Evolutionary conservation across 2,329 filamentous ascomycete species (phyloP), one percentile per base, ranked within the genome.

Genomic region (Penicillium sp.): DNA sequence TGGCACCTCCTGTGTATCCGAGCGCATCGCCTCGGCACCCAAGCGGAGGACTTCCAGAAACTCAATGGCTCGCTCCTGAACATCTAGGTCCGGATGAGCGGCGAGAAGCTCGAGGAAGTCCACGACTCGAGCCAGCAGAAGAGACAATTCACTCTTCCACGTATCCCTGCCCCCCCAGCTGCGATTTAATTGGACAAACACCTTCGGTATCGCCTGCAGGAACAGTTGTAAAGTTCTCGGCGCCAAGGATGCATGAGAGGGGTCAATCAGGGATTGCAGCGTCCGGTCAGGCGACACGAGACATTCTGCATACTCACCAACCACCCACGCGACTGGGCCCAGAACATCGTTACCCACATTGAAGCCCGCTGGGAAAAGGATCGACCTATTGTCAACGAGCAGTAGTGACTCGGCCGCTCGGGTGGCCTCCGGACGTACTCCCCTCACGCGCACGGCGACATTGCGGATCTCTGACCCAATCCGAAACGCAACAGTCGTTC

Each of bases 31-130:
- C 72, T 98, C 93, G 1, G 84, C 83, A 2, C 89, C 89, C 39
- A 98, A 77, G 50, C 89, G 89, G 62, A 97, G 81, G 10, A 97
- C 78, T 66, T 98, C 93, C 0, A 90, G 80, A 60, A 95, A 95
- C 65, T 96, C 91, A 1, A 96, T 91, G 3, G 91, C 87, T 49
- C 93, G 83, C 69, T 97, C 93, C 71, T 98, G 93, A 3, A 98
- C 90, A 66, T 98, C 93, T 1, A 98, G 78, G 61, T 84, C 89
- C 0, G 92, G 91, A 66, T 97, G 89, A 35, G 85, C 78, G 0
- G 84, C 83, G 13, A 97, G 71, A 0, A 84, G 81, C 61, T 97
- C 91, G 20, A 95, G 75, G 42, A 88, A 86, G 66, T 93, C 82
- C 18, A 95, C 81, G 6, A 96, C 83, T 1, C 90, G 83, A 25